Evolutionary conservation across 2,329 filamentous ascomycete genomes (phyloP).

Genomic region (Nothopassalora personata): DNA sequence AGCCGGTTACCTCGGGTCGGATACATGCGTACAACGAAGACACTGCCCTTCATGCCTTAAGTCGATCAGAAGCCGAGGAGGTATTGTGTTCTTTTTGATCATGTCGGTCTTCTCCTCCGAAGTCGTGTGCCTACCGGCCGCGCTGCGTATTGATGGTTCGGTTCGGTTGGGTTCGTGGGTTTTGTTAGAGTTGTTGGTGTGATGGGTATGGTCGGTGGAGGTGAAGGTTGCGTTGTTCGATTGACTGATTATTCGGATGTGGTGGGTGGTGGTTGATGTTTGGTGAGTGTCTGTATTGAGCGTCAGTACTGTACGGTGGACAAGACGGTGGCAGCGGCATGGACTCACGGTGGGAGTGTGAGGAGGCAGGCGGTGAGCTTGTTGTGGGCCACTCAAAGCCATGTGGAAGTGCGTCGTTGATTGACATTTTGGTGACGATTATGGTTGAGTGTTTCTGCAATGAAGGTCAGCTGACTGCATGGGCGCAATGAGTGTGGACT

Average conservation of each 20-base stretch:
- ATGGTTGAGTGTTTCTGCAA: background rate
- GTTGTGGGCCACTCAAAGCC: background rate
- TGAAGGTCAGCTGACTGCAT: too few relatives aligned
- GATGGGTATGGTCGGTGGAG: background rate
- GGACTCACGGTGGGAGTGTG: background rate
- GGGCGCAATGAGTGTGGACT: too few relatives aligned
- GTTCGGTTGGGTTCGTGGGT: background rate
- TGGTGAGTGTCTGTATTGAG: background rate
- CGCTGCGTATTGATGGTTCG: background rate
- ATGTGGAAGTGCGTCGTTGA: background rate
- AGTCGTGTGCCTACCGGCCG: background rate
- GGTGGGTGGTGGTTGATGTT: too few relatives aligned
- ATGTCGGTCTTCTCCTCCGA: background rate
- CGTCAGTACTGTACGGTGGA: background rate
- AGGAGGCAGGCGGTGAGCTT: background rate
- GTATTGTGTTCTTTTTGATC: background rate
- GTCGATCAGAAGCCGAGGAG: background rate
- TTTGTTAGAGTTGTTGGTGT: too few relatives aligned
- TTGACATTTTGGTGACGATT: background rate
- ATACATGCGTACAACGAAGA: background rate
- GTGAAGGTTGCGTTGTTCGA: background rate
- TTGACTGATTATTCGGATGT: too few relatives aligned
- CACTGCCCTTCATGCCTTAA: background rate
- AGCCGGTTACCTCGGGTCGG: too few relatives aligned
- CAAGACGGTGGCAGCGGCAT: background rate